Evolutionary conservation across 2,329 filamentous ascomycete genomes (phyloP), one percentile per base, ranked within the genome.

Genomic region (Arthrobotrys iridis): DNA sequence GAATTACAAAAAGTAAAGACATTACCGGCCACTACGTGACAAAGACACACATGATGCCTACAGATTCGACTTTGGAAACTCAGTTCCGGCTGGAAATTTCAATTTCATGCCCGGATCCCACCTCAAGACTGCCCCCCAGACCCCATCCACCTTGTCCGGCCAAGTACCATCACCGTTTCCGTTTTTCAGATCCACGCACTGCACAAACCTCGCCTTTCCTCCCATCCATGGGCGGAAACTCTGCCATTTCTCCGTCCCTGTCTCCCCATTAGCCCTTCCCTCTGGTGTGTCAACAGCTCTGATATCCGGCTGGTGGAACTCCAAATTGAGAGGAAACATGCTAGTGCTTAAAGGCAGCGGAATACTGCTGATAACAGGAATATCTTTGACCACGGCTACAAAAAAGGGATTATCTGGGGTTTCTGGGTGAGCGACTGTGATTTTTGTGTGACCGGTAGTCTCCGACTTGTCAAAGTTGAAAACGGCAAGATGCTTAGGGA

Each of bases 401-500:
- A 75, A 75, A 40, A 75, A 75, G 8, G 71, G 71, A 6, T 37
- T 57, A 8, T 63, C 57, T 4, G 63, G 63, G 3, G 71, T 48
- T 28, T 68, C 71, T 33, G 63, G 71, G 26, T 75, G 71, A 7
- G 71, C 71, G 26, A 75, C 71, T 8, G 63, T 68, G 22, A 75
- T 75, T 22, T 10, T 57, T 4, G 71, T 75, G 3, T 66, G 55
- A 1, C 63, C 63, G 8, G 71, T 75, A 4, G 55, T 58, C 11
- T 62, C 46, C 3, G 63, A 68, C 7, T 43, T 63, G 15, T 63
- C 57, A 30, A 85, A 87, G 11, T 83, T 82, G 78, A 87, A 87
- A 8, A 81, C 81, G 35, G 86, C 86, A 11, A 87, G 82, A 66
- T 87, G 85, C 77, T 87, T 87, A 10, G 86, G 85, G 28, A 86